Base-by-base conservation (phyloP, 257 asterid genomes). In the Scutellaria minor region DNA sequence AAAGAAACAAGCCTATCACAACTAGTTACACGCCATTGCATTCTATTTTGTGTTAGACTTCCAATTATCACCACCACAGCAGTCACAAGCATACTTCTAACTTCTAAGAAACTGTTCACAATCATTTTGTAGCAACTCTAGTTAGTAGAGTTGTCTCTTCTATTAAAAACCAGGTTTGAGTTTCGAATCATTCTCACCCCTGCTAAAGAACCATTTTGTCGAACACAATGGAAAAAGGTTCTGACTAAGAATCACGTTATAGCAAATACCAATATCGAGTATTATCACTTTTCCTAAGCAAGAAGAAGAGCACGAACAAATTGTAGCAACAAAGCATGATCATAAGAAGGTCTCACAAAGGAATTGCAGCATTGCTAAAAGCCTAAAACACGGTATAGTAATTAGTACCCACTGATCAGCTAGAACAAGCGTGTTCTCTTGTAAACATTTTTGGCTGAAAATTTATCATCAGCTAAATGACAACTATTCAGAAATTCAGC, bases 1-100 rank as follows among this genome's bases (percentile, higher is more conserved):
- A 64, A 45, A 45, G 46, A 18, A 64, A 20, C 45, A 40, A 40
- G 31, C 9, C 13, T 4, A 8, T 5, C 20, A 60, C 45, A 12
- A 64, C 54, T 45, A 64, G 7, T 22, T 6, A 60, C 47, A 60
- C 50, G 48, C 66, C 60, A 60, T 60, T 60, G 48, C 48, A 39
- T 13, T 59, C 37, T 31, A 31, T 37, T 24, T 5, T 22, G 41
- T 56, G 41, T 57, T 2, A 24, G 46, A 35, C 8, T 35, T 37
- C 18, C 22, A 59, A 57, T 59, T 10, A 59, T 59, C 13, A 35
- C 47, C 22, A 12, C 20, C 44, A 31, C 9, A 57, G 12, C 4
- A 57, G 18, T 27, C 44, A 22, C 61, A 55, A 20, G 6, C 4
- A 55, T 55, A 55, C 61, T 57, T 20, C 11, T 24, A 54, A 18